A percentile compares a stretch with the other conserved stretches of the same genome.
These are phyloP conservation scores for Aureobasidium sp. DNA, from an alignment of 2,329 filamentous ascomycete species.

Conservation along the genomic window DNA sequence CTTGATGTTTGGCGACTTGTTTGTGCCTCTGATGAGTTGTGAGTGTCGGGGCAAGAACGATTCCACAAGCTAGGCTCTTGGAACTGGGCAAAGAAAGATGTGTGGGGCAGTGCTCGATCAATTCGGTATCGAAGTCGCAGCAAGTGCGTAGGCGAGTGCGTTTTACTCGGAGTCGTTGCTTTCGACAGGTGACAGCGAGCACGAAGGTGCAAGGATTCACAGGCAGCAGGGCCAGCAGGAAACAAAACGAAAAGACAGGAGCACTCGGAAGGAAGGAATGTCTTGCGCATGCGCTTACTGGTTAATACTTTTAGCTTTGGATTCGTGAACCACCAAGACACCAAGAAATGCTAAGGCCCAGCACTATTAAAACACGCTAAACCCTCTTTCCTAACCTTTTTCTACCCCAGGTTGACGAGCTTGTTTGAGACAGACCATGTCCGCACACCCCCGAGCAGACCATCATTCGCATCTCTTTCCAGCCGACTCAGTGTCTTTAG, in stretches of 20 bases:
- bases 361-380: neutral
- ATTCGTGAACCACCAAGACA: conserved; percentile 6
- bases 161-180: too few species aligned
- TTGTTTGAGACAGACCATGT: neutral
- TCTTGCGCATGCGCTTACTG: conserved; percentile 10
- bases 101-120: neutral
- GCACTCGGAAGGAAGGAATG: conserved; percentile 7
- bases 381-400: neutral
- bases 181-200: too few species aligned
- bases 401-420: too few species aligned
- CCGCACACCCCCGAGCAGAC: neutral
- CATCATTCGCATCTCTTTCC: too few species aligned
- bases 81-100: neutral
- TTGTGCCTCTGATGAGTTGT: neutral
- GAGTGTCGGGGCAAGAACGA: neutral
- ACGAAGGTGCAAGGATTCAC: neutral
- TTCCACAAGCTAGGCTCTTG: neutral
- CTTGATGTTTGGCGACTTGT: neutral
- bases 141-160: neutral
- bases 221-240: neutral
- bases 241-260: conserved; percentile 1
- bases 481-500: too few species aligned
- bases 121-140: neutral
- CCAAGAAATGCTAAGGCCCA: conserved; percentile 7
- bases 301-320: neutral